These are phyloP conservation scores for Cutaneotrichosporon daszewskae DNA, from an alignment of 1,284 basidiomycete species.

Conservation along the genomic window DNA sequence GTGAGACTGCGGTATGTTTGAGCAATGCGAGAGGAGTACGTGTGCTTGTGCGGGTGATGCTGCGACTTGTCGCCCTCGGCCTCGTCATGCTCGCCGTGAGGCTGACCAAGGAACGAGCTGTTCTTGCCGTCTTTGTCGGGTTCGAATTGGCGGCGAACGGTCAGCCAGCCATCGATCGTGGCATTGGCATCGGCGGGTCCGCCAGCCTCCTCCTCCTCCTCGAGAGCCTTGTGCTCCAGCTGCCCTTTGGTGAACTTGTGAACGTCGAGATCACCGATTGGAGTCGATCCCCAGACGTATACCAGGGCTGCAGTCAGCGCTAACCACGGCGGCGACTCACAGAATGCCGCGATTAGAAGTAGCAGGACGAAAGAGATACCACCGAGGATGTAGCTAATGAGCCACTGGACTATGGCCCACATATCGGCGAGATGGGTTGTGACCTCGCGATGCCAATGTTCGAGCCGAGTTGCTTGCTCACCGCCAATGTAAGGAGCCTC, in stretches of 20 bases:
- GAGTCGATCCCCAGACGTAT: constrained; percentile 58
- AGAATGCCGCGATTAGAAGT: constrained; percentile 54
- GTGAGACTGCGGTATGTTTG: constrained; percentile 8
- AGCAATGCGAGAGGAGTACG: constrained; percentile 29
- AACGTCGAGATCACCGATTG: constrained; percentile 58
- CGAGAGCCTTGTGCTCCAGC: constrained; percentile 18
- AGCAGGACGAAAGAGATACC: constrained; percentile 80
- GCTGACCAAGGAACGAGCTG: not conserved
- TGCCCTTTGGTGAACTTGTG: constrained; percentile 48
- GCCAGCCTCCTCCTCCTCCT: constrained; percentile 12
- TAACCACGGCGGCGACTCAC: constrained; percentile 23
- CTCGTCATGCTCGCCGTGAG: constrained; percentile 5
- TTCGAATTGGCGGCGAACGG: constrained; percentile 72
- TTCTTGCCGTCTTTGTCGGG: constrained; percentile 39
- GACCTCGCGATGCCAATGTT: too few relatives aligned
- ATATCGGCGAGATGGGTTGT: too few relatives aligned
- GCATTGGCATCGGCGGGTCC: constrained; percentile 11
- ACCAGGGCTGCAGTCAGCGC: constrained; percentile 19
- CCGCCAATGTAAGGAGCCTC: too few relatives aligned
- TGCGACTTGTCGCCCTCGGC: constrained; percentile 9
- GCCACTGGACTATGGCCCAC: constrained; percentile 22
- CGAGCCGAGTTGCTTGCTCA: too few relatives aligned
- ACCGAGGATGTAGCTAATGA: constrained; percentile 67
- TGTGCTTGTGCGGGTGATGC: constrained; percentile 57
- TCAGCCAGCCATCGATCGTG: constrained; percentile 64